A percentile compares a stretch with the other conserved stretches of the same genome.
phyloP scores from a whole-genome alignment of 345 rosid genomes.

The Hibiscus trionum region DNA sequence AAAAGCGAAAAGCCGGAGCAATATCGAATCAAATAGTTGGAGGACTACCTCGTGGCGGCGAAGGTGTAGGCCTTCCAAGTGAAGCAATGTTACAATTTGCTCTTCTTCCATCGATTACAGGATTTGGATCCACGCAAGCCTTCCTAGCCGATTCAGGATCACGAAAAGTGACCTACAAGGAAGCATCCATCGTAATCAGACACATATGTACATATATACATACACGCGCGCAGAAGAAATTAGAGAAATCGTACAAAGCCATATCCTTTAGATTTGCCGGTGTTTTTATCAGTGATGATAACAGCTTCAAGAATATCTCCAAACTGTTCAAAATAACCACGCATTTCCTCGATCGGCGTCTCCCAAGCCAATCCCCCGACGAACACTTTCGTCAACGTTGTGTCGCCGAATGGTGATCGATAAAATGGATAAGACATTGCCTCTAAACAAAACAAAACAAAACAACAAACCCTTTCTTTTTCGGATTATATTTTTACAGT shows the following conservation, averaged over 20 bases:
- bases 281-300: conserved; percentile 67
- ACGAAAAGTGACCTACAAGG: conserved; percentile 68
- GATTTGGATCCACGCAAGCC: conserved; percentile 77
- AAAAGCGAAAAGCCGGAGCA: neutral
- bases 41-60: conserved; percentile 62
- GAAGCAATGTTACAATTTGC: conserved; percentile 94
- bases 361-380: conserved; percentile 98
- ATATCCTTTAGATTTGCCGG: conserved; percentile 91
- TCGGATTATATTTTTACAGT: conserved; percentile 1
- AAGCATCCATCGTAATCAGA: neutral
- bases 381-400: conserved; percentile 78
- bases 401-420: conserved; percentile 94
- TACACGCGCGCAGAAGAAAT: neutral
- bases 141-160: conserved; percentile 82
- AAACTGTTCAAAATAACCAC: conserved; percentile 71
- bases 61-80: conserved; percentile 74
- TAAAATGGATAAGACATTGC: conserved; percentile 44
- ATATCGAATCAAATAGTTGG: neutral
- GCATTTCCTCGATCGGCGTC: conserved; percentile 83
- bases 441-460: conserved; percentile 22
- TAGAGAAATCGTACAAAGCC: conserved; percentile 60
- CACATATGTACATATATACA: neutral
- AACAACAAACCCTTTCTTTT: neutral
- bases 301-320: conserved; percentile 98
- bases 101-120: conserved; percentile 80